Evolutionary conservation across 352 stramenopile genomes (phyloP).

Genomic region (Phytopythium helicoides): DNA sequence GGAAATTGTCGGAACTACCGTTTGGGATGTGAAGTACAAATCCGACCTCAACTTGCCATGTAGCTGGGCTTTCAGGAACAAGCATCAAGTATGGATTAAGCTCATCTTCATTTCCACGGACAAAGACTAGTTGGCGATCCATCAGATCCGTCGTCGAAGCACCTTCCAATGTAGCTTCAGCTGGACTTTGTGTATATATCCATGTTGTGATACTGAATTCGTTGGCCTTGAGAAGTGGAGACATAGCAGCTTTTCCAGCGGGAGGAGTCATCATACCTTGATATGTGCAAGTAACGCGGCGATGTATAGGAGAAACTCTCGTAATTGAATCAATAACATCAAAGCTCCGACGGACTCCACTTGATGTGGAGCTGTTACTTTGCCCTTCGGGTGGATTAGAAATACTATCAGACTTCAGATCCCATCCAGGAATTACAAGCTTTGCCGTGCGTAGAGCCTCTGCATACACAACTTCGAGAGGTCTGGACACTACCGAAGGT

Average conservation of each 20-base stretch:
- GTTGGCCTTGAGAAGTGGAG: slow-evolving; percentile 52
- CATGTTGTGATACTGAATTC: slow-evolving; percentile 90
- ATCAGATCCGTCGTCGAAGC: neutral
- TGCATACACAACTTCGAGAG: slow-evolving; percentile 18
- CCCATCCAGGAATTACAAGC: neutral
- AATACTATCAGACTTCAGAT: neutral
- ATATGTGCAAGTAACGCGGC: slow-evolving; percentile 58
- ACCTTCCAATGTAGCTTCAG: neutral
- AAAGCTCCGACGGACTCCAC: slow-evolving; percentile 44
- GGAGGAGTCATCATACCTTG: slow-evolving; percentile 41
- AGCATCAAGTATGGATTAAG: slow-evolving; percentile 63
- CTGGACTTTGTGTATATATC: slow-evolving; percentile 45
- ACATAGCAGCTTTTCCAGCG: slow-evolving; percentile 28
- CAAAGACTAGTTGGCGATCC: slow-evolving; percentile 61
- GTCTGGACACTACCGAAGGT: slow-evolving; percentile 15
- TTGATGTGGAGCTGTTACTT: neutral
- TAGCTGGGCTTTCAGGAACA: slow-evolving; percentile 30
- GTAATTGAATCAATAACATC: slow-evolving; percentile 67
- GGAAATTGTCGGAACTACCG: neutral
- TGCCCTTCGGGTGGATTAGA: neutral
- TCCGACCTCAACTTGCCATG: slow-evolving; percentile 65
- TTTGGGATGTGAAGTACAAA: slow-evolving; percentile 17
- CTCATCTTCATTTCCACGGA: slow-evolving; percentile 63
- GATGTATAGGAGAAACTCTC: slow-evolving; percentile 53
- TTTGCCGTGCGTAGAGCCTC: slow-evolving; percentile 19